Conservation (phyloP, 2,329 filamentous ascomycete species). For the Calonectria multiphialidica region DNA sequence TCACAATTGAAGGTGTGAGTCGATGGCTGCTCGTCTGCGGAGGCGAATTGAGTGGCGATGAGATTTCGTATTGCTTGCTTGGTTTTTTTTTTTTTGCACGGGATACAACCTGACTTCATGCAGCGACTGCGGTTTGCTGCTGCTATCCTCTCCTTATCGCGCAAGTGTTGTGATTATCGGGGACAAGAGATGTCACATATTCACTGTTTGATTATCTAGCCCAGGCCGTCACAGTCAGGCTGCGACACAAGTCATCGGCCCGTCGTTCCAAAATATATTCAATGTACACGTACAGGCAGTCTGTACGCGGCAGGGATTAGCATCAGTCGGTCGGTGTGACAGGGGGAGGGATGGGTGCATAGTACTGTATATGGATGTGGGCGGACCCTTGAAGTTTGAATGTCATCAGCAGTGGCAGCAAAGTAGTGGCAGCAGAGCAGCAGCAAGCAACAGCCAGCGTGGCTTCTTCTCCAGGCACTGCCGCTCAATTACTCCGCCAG, state of each 20-base stretch:
- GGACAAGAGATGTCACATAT: background rate
- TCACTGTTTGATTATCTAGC: background rate
- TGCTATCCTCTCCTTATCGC: background rate
- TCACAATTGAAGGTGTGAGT: background rate
- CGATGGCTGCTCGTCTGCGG: background rate
- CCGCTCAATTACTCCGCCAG: constrained; percentile 10
- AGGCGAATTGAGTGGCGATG: constrained; percentile 3
- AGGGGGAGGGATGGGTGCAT: background rate
- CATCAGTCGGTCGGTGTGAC: background rate
- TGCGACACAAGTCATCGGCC: background rate
- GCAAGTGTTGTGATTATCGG: too few relatives aligned
- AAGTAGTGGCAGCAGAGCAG: too few relatives aligned
- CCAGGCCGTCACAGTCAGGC: background rate
- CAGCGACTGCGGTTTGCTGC: too few relatives aligned
- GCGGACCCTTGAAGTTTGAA: background rate
- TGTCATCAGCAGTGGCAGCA: constrained; percentile 25
- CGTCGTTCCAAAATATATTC: background rate
- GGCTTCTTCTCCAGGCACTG: constrained; percentile 35
- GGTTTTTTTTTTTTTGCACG: too few relatives aligned
- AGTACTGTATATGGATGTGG: too few relatives aligned
- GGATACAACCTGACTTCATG: too few relatives aligned
- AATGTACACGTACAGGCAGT: background rate
- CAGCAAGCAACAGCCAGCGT: constrained; percentile 45
- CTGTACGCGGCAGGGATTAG: too few relatives aligned
- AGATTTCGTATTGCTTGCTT: background rate